Percentiles rank a stretch among this genome's conserved stretches.
Evolutionary conservation across 2,329 filamentous ascomycete species (phyloP).

Genomic region (Sarocladium brachiariae): DNA sequence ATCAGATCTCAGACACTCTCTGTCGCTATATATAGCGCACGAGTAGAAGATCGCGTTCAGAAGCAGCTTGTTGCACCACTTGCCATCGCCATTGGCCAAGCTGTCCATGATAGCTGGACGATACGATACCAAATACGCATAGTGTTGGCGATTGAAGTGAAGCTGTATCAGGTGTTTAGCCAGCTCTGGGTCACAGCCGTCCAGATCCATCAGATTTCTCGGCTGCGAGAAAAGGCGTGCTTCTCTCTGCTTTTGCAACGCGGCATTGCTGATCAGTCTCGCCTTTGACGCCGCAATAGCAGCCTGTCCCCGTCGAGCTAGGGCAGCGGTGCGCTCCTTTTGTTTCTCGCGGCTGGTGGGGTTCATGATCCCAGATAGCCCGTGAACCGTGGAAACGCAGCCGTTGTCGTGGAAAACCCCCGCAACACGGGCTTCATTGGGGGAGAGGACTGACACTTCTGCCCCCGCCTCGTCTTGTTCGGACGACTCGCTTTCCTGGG

Average conservation of each 20-base stretch:
- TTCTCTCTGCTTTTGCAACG: constrained; percentile 26
- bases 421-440: constrained; percentile 27
- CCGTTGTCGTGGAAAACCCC: constrained; percentile 28
- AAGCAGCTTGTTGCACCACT: constrained; percentile 29
- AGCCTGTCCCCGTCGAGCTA: constrained; percentile 20
- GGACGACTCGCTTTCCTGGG: not conserved
- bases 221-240: constrained; percentile 24
- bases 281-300: constrained; percentile 24
- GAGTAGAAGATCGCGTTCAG: constrained; percentile 35
- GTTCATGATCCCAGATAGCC: constrained; percentile 28
- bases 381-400: constrained; percentile 27
- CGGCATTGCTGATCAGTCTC: constrained; percentile 28
- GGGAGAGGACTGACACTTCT: constrained; percentile 17
- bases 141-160: constrained; percentile 31
- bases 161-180: constrained; percentile 30
- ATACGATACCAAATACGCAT: constrained; percentile 30
- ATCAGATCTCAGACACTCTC: constrained; percentile 25
- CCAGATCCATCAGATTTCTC: constrained; percentile 25
- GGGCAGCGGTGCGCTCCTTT: constrained; percentile 22
- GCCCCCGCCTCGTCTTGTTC: not conserved
- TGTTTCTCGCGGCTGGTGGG: constrained; percentile 22
- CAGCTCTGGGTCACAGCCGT: constrained; percentile 25
- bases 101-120: constrained; percentile 32
- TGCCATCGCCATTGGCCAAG: constrained; percentile 25
- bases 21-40: constrained; percentile 31